These are phyloP conservation scores for Xylaria sp. DNA, from an alignment of 2,329 filamentous ascomycete species.

Conservation along the genomic window DNA sequence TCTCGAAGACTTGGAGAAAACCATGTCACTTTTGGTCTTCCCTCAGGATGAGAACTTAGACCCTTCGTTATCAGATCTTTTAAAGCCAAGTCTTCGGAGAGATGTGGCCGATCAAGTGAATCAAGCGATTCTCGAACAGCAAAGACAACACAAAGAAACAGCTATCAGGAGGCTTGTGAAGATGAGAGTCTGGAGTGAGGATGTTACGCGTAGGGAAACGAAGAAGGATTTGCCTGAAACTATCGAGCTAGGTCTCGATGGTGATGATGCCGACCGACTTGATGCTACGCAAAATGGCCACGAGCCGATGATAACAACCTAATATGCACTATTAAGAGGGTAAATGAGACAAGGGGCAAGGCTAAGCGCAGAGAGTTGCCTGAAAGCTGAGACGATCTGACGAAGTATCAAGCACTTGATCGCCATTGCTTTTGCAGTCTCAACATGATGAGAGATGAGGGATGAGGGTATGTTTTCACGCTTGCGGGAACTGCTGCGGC, in stretches of 20 bases:
- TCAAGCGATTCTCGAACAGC: constrained; percentile 78
- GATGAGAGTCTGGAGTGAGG: constrained; percentile 85
- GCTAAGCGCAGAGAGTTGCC: background rate
- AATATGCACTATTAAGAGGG: constrained; percentile 24
- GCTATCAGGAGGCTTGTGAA: constrained; percentile 82
- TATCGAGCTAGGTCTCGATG: constrained; percentile 48
- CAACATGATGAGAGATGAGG: background rate
- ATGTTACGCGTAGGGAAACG: constrained; percentile 53
- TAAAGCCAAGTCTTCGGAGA: constrained; percentile 79
- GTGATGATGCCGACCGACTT: constrained; percentile 34
- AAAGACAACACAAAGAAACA: constrained; percentile 76
- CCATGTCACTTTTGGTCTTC: constrained; percentile 91
- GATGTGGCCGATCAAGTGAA: constrained; percentile 90
- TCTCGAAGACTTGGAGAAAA: constrained; percentile 84
- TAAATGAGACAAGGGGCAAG: background rate
- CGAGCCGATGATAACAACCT: constrained; percentile 58
- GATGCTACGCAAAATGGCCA: constrained; percentile 49
- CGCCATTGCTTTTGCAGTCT: background rate
- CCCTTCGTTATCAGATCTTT: constrained; percentile 73
- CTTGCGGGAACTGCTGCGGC: background rate
- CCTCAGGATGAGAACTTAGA: constrained; percentile 76
- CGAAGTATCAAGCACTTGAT: background rate
- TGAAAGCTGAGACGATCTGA: background rate
- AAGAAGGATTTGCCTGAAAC: constrained; percentile 49
- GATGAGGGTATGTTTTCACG: background rate